Evolutionary conservation across 495 filamentous ascomycete species (phyloP), one percentile per base, ranked within the genome.

Genomic region (Aspergillus incahuasiensis): DNA sequence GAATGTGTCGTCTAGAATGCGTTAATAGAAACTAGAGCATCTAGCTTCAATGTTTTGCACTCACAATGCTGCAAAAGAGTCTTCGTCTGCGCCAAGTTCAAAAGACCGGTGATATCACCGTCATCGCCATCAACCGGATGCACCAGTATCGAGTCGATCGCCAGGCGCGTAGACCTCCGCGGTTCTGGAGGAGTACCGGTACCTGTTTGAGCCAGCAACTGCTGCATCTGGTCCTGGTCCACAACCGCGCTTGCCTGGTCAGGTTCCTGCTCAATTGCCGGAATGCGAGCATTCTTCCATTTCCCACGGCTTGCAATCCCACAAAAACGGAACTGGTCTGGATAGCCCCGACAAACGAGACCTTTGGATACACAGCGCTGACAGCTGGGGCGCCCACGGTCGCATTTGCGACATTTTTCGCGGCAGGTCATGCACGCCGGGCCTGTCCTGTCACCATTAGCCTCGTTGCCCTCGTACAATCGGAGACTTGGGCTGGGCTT

Each of bases 291-390:
- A 15, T 59, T 57, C 38, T 70, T 74, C 71, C 69, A 72, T 43
- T 71, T 71, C 0, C 71, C 69, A 11, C 69, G 68, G 46, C 65
- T 72, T 19, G 71, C 68, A 13, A 73, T 61, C 5, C 71, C 69
- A 54, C 68, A 71, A 34, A 74, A 74, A 6, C 68, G 63, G 48
- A 71, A 74, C 21, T 73, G 72, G 19, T 74, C 71, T 1, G 71
- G 71, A 59, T 74, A 74, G 8, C 70, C 71, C 38, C 56, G 63
- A 41, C 71, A 74, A 52, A 50, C 61, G 43, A 67, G 22, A 6
- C 68, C 68, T 39, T 68, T 70, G 18, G 62, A 55, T 11, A 63
- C 54, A 39, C 68, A 70, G 32, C 68, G 62, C 19, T 62, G 52
- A 49, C 68, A 70, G 11, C 28, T 50, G 7, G 66, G 68, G 16